Base-by-base conservation (phyloP, 306 rosid genomes). In the Lathyrus oleraceus region DNA sequence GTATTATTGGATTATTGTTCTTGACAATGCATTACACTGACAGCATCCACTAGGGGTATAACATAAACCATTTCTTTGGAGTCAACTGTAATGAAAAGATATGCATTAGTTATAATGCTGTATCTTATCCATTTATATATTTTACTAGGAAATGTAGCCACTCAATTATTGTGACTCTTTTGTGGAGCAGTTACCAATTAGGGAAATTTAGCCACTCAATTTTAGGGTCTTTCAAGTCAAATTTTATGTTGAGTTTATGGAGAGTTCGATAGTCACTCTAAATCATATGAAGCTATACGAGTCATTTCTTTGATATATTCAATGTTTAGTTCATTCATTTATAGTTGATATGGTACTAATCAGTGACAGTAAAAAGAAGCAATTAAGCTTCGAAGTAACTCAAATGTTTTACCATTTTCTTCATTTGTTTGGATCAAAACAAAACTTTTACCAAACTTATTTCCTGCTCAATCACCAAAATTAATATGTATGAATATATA, bases 1-100 rank as follows among this genome's bases (percentile, higher is more conserved):
- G 58, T 20, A 20, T 9, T 9, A 10, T 52, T 52, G 5, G 57
- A 51, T 51, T 14, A 51, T 51, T 5, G 13, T 51, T 16, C 16
- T 54, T 23, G 32, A 11, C 5, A 56, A 52, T 20, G n/a, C 59
- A 17, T 19, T 51, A 20, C 28, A n/a, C 3, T 45, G 17, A 7
- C 20, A 13, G 17, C 28, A 25, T 23, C 60, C 35, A 53, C 60
- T 11, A 53, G 28, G 32, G 12, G 60, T 5, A 25, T 12, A 12
- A 56, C 1, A 6, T 56, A 56, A 56, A 25, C 17, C 19, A 25
- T 56, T 13, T 25, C 8, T 1, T 35, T 35, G 2, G 25, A 56
- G 61, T 56, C 17, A 56, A 56, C 36, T 56, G 38, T 25, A 25
- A 56, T 56, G 61, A 56, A 25, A 56, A 56, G 17, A 56, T 56